Evolutionary conservation across 2,329 filamentous ascomycete genomes (phyloP).

Genomic region (Knoxdaviesia capensis): DNA sequence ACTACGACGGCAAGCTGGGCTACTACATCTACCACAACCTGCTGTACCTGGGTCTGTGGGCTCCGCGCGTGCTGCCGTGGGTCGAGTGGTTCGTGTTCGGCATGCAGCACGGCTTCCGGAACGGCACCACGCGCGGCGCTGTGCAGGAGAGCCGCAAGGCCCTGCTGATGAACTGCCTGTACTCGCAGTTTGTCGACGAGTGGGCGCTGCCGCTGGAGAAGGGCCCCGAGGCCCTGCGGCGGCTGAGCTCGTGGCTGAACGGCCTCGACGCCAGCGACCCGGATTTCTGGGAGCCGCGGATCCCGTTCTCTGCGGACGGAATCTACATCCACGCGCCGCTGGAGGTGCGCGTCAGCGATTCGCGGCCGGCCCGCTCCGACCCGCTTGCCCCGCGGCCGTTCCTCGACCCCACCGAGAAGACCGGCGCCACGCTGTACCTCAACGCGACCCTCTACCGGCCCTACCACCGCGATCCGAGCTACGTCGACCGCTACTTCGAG

Average conservation of each 20-base stretch:
- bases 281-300: conserved; percentile 42
- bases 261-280: conserved; percentile 38
- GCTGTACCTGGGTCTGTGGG: conserved; percentile 57
- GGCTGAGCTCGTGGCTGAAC: conserved; percentile 74
- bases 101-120: conserved; percentile 85
- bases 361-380: conserved; percentile 17
- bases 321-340: conserved; percentile 79
- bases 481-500: conserved; percentile 59
- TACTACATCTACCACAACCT: conserved; percentile 87
- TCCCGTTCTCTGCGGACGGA: conserved; percentile 62
- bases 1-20: conserved; percentile 65
- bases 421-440: conserved; percentile 64
- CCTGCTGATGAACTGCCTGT: conserved; percentile 89
- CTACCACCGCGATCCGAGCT: conserved; percentile 60
- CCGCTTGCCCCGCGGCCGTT: conserved; percentile 16
- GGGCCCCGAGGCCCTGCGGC: conserved; percentile 68
- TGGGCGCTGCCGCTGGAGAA: conserved; percentile 80
- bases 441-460: conserved; percentile 82
- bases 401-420: conserved; percentile 48
- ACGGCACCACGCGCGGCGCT: conserved; percentile 47
- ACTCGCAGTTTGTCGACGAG: conserved; percentile 97
- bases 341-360: conserved; percentile 74
- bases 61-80: conserved; percentile 65
- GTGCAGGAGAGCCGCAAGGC: conserved; percentile 64
- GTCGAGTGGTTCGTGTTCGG: conserved; percentile 95